Base-by-base conservation (phyloP, 768 basidiomycete species). In the Tricholoma sp. region DNA sequence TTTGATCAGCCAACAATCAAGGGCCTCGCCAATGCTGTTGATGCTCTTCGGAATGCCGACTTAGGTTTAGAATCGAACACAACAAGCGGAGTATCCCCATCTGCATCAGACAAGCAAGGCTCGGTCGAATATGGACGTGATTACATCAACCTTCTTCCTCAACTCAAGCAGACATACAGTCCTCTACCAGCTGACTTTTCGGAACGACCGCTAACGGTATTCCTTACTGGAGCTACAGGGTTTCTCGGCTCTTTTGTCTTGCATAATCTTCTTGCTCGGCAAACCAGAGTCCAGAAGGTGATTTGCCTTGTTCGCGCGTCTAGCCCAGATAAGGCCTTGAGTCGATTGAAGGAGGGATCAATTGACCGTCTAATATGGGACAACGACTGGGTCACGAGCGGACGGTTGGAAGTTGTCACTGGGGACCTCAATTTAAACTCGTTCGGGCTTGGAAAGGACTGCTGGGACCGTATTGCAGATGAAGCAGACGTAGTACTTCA, bases 161-260 rank as follows among this genome's bases (percentile, higher is more conserved):
- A 74, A 60, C 79, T 98, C 20, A 76, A 77, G 42, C 63, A 74
- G 1, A 77, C 81, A 7, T 98, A 94, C 69, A 70, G 78, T 0
- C 72, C 82, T n/a, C 70, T 85, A 2, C 76, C 87, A 0, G 53
- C 74, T n/a, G 81, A 85, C 61, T 86, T 86, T 62, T 65, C 69
- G 18, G 66, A 71, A 24, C 79, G 74, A 44, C 71, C 76, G 11
- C 60, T 94, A 41, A 91, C 90, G 0, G 80, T 98, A 31, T 97
- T 99, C 78, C 81, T 99, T 31, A 98, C 97, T 6, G 97, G 97
- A 6, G 95, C 93, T 4, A 98, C 97, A 8, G 97, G 97, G 2
- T 99, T 95, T 78, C 79, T 99, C 13, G 97, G 97, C 12, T 94
- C 92, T 5, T 98, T 96, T 70, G 82, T 98, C 58, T 75, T 98